phyloP scores from a whole-genome alignment of 768 basidiomycete species.

The Leccinum fibrillosum region DNA sequence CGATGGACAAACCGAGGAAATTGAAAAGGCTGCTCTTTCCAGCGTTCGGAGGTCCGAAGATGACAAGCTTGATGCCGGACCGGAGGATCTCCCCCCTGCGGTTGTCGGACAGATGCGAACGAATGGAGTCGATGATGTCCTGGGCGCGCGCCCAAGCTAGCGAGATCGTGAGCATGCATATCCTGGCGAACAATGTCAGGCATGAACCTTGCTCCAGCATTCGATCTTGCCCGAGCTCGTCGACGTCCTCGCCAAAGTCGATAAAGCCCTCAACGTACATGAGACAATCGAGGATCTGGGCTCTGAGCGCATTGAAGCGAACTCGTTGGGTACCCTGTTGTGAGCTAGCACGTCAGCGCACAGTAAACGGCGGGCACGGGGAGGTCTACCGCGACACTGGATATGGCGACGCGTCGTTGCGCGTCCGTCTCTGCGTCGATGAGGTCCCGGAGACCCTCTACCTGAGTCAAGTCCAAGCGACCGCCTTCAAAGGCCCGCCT shows the following conservation, averaged over 20 bases:
- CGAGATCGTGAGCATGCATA: not conserved
- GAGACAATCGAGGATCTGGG: conserved; percentile 65
- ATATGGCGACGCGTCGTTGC: conserved; percentile 72
- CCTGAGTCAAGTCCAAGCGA: conserved; percentile 82
- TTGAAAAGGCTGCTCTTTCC: conserved; percentile 92
- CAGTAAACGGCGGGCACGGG: not conserved
- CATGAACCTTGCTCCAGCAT: conserved; percentile 65
- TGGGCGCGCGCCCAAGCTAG: conserved; percentile 54
- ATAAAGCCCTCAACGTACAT: conserved; percentile 86
- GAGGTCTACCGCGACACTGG: conserved; percentile 60
- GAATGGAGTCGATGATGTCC: conserved; percentile 49
- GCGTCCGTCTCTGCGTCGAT: conserved; percentile 86
- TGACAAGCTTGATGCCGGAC: conserved; percentile 76
- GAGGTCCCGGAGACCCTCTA: conserved; percentile 83
- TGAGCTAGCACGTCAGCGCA: not conserved
- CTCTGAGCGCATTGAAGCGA: conserved; percentile 62
- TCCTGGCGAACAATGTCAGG: not conserved
- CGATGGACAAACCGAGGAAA: conserved; percentile 56
- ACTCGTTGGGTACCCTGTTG: conserved; percentile 60
- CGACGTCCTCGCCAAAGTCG: conserved; percentile 85
- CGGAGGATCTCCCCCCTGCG: conserved; percentile 82
- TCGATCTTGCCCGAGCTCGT: conserved; percentile 77
- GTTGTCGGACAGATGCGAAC: conserved; percentile 60
- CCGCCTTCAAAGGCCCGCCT: conserved; percentile 79
- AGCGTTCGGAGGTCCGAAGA: conserved; percentile 91